Conservation (phyloP, 108 stramenopile species). For the Nannochloropsis salina region DNA sequence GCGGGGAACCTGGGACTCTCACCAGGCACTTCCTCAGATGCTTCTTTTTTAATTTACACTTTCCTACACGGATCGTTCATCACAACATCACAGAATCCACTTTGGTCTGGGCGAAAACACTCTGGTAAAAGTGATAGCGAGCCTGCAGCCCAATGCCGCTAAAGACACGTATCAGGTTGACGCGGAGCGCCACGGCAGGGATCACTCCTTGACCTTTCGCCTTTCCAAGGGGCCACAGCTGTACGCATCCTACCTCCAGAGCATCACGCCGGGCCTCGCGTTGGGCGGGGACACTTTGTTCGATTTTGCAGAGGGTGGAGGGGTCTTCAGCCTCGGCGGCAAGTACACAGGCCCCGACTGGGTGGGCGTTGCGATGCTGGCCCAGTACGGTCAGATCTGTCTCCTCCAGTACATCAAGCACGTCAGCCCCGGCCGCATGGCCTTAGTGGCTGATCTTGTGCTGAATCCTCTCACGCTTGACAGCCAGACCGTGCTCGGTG, state of each 20-base stretch:
- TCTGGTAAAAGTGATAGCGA: not conserved
- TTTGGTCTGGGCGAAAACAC: constrained; percentile 13
- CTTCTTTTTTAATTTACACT: too few relatives aligned
- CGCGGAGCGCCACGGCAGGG: constrained; percentile 11
- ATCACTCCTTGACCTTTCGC: not conserved
- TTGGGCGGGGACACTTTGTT: constrained; percentile 13
- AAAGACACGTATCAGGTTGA: not conserved
- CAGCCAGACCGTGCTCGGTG: not conserved
- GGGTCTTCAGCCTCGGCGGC: not conserved
- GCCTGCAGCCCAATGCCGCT: constrained; percentile 16
- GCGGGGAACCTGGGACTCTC: too few relatives aligned
- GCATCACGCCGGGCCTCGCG: not conserved
- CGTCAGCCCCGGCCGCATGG: not conserved
- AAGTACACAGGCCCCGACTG: not conserved
- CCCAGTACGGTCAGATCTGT: constrained; percentile 4
- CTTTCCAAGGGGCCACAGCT: not conserved
- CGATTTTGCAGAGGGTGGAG: not conserved
- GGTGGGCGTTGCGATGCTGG: not conserved
- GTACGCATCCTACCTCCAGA: not conserved
- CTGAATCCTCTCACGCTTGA: not conserved
- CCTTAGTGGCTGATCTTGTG: not conserved
- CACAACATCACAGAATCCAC: not conserved
- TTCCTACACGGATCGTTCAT: too few relatives aligned
- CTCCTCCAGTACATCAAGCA: not conserved
- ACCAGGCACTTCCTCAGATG: too few relatives aligned